Percentiles rank a stretch among this genome's conserved stretches.
These are phyloP conservation scores for Neurospora intermedia DNA, from an alignment of 495 filamentous ascomycete genomes.

Conservation along the genomic window DNA sequence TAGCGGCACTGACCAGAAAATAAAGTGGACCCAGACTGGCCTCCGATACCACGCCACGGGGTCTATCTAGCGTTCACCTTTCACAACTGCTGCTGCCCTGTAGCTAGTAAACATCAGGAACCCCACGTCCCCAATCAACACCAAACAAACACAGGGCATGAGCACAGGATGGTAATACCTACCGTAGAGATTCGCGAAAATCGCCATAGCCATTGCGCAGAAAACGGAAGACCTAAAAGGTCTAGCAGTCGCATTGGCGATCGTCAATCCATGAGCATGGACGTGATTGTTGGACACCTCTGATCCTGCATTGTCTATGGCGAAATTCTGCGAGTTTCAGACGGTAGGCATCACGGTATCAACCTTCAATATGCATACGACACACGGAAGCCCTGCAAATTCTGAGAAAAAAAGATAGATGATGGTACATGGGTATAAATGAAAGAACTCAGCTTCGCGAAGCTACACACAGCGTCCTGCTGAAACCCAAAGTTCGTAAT, in stretches of 20 bases:
- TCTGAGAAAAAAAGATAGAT: not conserved
- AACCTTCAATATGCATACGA: not conserved
- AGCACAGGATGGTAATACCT: no score
- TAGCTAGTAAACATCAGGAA: not conserved
- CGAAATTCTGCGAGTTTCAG: not conserved
- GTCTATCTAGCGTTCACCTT: not conserved
- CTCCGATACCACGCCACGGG: not conserved
- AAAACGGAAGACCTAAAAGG: not conserved
- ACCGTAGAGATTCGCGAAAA: no score
- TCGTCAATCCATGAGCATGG: no score
- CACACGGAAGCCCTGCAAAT: not conserved
- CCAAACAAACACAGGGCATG: not conserved
- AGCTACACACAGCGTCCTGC: not conserved
- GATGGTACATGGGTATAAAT: not conserved
- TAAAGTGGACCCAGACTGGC: not conserved
- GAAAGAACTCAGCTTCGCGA: not conserved
- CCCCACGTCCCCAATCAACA: not conserved
- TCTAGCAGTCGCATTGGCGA: not conserved
- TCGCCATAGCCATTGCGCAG: not conserved
- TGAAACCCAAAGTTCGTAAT: not conserved
- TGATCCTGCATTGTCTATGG: not conserved
- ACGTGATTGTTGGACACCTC: no score
- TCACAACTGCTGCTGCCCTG: not conserved
- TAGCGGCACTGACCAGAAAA: not conserved
- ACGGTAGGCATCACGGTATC: not conserved